Base-by-base conservation (phyloP, 768 basidiomycete genomes). In the Tulasnella sp. region DNA sequence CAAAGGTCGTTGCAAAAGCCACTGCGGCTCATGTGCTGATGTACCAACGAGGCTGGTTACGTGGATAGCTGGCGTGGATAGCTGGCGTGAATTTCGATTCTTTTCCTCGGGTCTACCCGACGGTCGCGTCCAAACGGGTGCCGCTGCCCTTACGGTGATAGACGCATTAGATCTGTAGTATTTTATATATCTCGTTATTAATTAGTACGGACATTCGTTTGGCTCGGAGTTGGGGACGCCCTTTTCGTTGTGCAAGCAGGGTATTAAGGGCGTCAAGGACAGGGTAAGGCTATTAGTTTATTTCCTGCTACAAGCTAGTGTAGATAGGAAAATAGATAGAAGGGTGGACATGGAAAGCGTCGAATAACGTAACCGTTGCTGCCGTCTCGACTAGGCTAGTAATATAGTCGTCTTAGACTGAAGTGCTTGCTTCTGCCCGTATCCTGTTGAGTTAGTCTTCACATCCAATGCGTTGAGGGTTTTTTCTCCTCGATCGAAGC, bases 81-180 rank as follows among this genome's bases (percentile, higher is more conserved):
- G n/a, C 6, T 5, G n/a, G 54, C n/a, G 54, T 54, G n/a, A 4
- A n/a, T 1, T n/a, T n/a, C n/a, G 54, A 24, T 11, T 54, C 54
- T n/a, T 14, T 54, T n/a, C 8, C 22, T 54, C n/a, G 31, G 60
- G 64, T 69, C 64, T 69, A 28, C 31, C 64, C 34, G 34, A 69
- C 34, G 64, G 64, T 69, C 64, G 64, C 64, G 64, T 37, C 64
- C 31, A 11, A 28, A 69, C 14, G 34, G 5, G 20, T 37, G 14
- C 64, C 64, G 64, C 64, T 69, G 64, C 64, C 64, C 64, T 69
- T 69, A 69, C 64, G 64, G 64, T 69, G 64, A 14, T 69, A 69
- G 64, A 69, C 64, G 18, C 18, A 69, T 31, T 4, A 18, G 12
- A 69, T 28, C 16, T 37, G 6, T 69, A 28, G 7, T 69, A 69